Conservation (phyloP, 2,329 filamentous ascomycete genomes). For the Xylaria arbuscula region DNA sequence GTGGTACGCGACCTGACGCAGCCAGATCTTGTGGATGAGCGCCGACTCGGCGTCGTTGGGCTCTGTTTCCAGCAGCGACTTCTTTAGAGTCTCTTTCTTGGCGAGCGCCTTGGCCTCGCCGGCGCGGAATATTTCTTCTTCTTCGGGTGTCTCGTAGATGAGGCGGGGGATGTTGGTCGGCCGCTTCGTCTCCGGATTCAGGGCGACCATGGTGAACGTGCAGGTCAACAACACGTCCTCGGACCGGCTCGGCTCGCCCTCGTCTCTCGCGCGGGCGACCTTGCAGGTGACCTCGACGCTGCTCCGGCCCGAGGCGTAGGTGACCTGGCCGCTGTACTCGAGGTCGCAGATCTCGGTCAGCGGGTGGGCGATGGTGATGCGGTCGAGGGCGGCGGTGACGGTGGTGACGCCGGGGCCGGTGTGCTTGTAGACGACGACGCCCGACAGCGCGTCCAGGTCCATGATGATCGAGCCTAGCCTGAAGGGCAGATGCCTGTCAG, state of each 20-base stretch:
- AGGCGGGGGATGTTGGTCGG: conserved; percentile 68
- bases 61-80: conserved; percentile 72
- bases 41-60: conserved; percentile 78
- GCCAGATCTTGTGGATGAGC: conserved; percentile 79
- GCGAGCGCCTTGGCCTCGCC: conserved; percentile 69
- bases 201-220: conserved; percentile 80
- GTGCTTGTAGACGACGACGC: conserved; percentile 79
- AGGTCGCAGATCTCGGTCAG: conserved; percentile 82
- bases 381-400: conserved; percentile 62
- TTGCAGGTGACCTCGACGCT: conserved; percentile 80
- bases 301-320: conserved; percentile 77
- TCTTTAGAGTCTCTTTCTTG: conserved; percentile 71
- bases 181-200: conserved; percentile 75
- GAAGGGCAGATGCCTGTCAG: background rate
- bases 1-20: conserved; percentile 72
- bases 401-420: conserved; percentile 65
- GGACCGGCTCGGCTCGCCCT: conserved; percentile 63
- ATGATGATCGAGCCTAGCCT: conserved; percentile 79
- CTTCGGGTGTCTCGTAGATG: conserved; percentile 69
- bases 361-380: conserved; percentile 72
- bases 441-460: conserved; percentile 82
- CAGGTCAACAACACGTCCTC: conserved; percentile 60
- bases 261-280: conserved; percentile 73
- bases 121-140: conserved; percentile 70
- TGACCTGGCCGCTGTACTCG: conserved; percentile 70